phyloP scores from a whole-genome alignment of 176 grass and related monocot species.

The Pontederia paniculata region DNA sequence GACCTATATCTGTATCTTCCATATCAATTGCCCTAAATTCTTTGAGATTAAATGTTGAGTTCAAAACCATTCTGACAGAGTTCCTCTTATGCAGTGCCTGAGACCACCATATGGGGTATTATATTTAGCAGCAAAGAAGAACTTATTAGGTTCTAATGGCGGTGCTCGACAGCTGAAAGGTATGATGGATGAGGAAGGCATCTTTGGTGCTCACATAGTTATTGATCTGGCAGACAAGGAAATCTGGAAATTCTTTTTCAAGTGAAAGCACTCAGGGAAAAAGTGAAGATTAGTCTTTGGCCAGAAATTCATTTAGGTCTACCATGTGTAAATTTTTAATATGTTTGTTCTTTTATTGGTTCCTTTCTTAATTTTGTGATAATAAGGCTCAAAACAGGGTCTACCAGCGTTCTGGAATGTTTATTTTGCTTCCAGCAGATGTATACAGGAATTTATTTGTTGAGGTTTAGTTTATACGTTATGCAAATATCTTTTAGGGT shows the following conservation, averaged over 20 bases:
- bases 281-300: not conserved
- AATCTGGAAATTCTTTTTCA: slow-evolving; percentile 90
- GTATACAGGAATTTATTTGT: slow-evolving; percentile 4
- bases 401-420: not conserved
- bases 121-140: slow-evolving; percentile 59
- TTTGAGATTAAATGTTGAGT: too few relatives aligned
- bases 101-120: slow-evolving; percentile 62
- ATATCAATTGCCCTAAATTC: too few relatives aligned
- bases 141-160: slow-evolving; percentile 44
- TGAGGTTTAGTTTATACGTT: not conserved
- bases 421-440: not conserved
- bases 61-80: slow-evolving; percentile 1
- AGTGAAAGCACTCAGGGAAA: slow-evolving; percentile 9
- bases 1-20: too few relatives aligned
- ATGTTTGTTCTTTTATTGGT: too few relatives aligned
- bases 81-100: slow-evolving; percentile 48
- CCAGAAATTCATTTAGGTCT: too few relatives aligned
- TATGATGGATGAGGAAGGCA: slow-evolving; percentile 58
- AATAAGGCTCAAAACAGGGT: not conserved
- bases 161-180: slow-evolving; percentile 42
- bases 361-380: too few relatives aligned
- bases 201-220: slow-evolving; percentile 46
- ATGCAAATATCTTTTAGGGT: not conserved
- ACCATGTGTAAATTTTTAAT: too few relatives aligned
- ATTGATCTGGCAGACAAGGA: slow-evolving; percentile 47